Evolutionary conservation across 352 stramenopile species (phyloP), one percentile per base, ranked within the genome.

Genomic region (Sclerospora graminicola): DNA sequence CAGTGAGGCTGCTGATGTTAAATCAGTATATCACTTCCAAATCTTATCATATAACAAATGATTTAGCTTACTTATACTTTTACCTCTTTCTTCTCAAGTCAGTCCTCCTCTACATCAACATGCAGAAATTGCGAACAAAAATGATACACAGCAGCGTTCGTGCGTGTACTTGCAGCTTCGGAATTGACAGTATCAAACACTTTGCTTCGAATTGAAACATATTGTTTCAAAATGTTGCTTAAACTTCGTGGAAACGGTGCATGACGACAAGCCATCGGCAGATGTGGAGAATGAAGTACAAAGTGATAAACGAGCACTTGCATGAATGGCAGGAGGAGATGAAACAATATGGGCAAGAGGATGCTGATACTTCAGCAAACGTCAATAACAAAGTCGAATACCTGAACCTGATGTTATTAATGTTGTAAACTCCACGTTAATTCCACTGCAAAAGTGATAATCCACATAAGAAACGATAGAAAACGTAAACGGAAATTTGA

Each of bases 281-380:
- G 77, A 89, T 51, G 45, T 91, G 77, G 80, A 60, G 77, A 10
- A 69, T 88, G 46, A 91, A 87, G 48, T 88, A 82, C 40, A 77
- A 90, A 54, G 73, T 89, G 37, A 54, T 88, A 23, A 68, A 87
- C 44, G 69, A 89, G 38, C 58, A 60, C 4, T 74, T 74, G 15
- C 34, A 50, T 2, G 58, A 77, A 28, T 48, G 85, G 1, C 69
- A 87, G 41, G 63, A 83, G 0, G 61, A 68, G 20, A 11, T 76
- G 27, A 51, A 71, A 23, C 52, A 57, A 9, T 41, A 34, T 39
- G 39, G 51, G 10, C 33, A 56, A 16, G 29, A 41, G 30, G 19
- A 42, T 32, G 11, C 34, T 20, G 40, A 30, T 9, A 11, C 34
- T 19, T 19, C 45, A 35, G 20, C 16, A 38, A 41, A 59, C 33